Conservation (phyloP, 2,329 filamentous ascomycete genomes). For the Scedosporium boydii region DNA sequence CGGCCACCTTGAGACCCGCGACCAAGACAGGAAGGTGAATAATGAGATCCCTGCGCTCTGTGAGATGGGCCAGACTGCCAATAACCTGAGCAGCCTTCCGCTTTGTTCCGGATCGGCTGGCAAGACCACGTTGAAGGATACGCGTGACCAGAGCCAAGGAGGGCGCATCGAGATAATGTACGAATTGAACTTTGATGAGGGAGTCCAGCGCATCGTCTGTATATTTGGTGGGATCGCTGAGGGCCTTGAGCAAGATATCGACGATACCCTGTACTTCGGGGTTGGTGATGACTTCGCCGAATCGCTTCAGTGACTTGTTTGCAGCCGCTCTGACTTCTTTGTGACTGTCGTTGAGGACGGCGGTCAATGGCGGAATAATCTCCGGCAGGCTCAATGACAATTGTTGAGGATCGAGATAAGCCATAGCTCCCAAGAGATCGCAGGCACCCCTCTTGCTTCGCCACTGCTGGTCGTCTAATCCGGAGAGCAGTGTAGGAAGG, state of each 20-base stretch:
- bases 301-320: conserved; percentile 92
- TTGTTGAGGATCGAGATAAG: conserved; percentile 93
- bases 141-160: conserved; percentile 91
- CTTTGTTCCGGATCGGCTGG: conserved; percentile 88
- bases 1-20: conserved; percentile 76
- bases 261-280: conserved; percentile 93
- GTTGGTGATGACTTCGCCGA: conserved; percentile 97
- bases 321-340: conserved; percentile 90
- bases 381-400: conserved; percentile 85
- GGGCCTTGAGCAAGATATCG: conserved; percentile 82
- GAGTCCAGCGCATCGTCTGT: conserved; percentile 90
- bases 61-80: conserved; percentile 91
- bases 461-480: conserved; percentile 93
- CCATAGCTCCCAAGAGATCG: conserved; percentile 94
- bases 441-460: conserved; percentile 97
- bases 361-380: conserved; percentile 91
- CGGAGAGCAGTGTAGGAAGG: conserved; percentile 80
- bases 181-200: conserved; percentile 95
- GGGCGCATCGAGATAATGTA: conserved; percentile 96
- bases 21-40: conserved; percentile 87
- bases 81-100: conserved; percentile 96
- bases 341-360: conserved; percentile 92
- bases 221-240: conserved; percentile 95
- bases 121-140: conserved; percentile 85
- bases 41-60: conserved; percentile 88